A percentile compares a stretch with the other conserved stretches of the same genome.
Evolutionary conservation across 176 grass and related monocot genomes (phyloP).

Genomic region (Triticum urartu): DNA sequence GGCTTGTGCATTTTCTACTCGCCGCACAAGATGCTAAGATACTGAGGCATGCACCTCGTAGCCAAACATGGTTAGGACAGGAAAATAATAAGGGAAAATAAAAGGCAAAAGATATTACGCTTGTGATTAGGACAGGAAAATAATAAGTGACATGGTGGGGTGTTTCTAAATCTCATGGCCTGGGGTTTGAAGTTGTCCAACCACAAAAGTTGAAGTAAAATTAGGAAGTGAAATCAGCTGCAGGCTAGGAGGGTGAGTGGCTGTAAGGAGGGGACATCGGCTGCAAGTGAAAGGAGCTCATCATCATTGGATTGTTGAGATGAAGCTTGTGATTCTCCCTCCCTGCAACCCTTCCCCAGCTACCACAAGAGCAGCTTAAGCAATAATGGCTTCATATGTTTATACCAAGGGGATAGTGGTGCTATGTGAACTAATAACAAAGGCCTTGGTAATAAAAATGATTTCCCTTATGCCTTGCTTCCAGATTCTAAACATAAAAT

Average conservation of each 20-base stretch:
- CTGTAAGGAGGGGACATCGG: neutral
- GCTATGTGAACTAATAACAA: constrained; percentile 13
- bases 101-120: neutral
- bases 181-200: constrained; percentile 5
- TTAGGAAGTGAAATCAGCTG: neutral
- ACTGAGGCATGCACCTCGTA: neutral
- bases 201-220: neutral
- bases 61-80: constrained; percentile 1
- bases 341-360: neutral
- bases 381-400: constrained; percentile 16
- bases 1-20: constrained; percentile 1
- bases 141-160: neutral
- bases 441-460: neutral
- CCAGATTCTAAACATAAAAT: constrained; percentile 6
- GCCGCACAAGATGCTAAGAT: neutral
- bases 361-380: neutral
- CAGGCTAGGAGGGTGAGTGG: neutral
- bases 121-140: neutral
- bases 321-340: constrained; percentile 7
- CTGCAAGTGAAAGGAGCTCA: constrained; percentile 11
- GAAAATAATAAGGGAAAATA: neutral
- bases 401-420: neutral
- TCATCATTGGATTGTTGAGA: constrained; percentile 16
- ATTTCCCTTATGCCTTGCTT: neutral
- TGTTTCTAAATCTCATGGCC: neutral